Evolutionary conservation across 805 yeast genomes (phyloP).

Genomic region (Pichia deserticola): DNA sequence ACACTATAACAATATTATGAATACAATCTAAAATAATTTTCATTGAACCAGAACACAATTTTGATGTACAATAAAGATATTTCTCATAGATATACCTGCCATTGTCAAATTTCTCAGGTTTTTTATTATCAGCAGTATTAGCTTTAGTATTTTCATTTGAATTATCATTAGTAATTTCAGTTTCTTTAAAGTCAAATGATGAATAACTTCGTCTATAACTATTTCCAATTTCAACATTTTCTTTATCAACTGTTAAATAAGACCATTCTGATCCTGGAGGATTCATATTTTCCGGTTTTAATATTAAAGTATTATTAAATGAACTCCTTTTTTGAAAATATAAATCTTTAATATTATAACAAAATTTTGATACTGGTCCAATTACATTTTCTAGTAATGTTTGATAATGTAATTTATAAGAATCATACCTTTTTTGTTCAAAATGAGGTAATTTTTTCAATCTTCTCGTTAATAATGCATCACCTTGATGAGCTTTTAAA

Average conservation of each 20-base stretch:
- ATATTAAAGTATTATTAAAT: background rate
- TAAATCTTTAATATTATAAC: background rate
- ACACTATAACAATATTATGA: constrained; percentile 7
- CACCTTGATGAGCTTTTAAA: constrained; percentile 1
- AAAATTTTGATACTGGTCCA: background rate
- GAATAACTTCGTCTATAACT: background rate
- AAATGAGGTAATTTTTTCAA: background rate
- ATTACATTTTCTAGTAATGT: background rate
- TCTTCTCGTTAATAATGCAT: background rate
- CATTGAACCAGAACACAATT: constrained; percentile 8
- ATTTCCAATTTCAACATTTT: background rate
- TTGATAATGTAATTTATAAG: background rate
- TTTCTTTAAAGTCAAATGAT: background rate
- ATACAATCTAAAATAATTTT: constrained; percentile 7
- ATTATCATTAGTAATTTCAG: background rate
- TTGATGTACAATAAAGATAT: constrained; percentile 1
- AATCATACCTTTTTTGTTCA: background rate
- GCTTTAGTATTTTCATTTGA: background rate
- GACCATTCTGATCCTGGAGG: constrained; percentile 3
- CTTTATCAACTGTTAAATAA: constrained; percentile 1
- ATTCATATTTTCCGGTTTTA: background rate
- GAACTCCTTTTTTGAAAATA: background rate
- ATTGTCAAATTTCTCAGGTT: background rate
- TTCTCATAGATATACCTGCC: constrained; percentile 4
- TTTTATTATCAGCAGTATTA: background rate